Evolutionary conservation across 345 rosid species (phyloP).

Genomic region (Reutealis trisperma): DNA sequence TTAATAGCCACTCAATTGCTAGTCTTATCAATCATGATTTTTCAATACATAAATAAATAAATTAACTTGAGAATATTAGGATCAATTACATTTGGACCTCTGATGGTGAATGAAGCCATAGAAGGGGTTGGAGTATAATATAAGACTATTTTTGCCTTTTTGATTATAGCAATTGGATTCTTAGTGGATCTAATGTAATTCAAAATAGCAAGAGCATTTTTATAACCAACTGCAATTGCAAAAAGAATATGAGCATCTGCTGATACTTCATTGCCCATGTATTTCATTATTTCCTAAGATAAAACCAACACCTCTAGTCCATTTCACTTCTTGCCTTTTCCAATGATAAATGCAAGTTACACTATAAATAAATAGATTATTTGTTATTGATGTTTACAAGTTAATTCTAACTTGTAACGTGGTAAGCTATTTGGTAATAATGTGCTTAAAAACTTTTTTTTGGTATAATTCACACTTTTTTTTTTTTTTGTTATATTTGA

Average conservation of each 20-base stretch:
- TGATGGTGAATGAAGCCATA: slow-evolving; percentile 66
- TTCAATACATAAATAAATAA: not conserved
- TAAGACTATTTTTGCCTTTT: slow-evolving; percentile 44
- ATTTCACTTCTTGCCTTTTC: slow-evolving; percentile 74
- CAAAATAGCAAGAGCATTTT: slow-evolving; percentile 40
- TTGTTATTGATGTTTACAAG: too few species aligned
- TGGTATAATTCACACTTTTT: too few species aligned
- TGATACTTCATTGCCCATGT: slow-evolving; percentile 31
- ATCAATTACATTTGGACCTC: slow-evolving; percentile 68
- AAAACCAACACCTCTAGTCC: slow-evolving; percentile 77
- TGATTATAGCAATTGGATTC: slow-evolving; percentile 53
- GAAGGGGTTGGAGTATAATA: slow-evolving; percentile 57
- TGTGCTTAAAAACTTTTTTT: too few species aligned
- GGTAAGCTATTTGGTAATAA: too few species aligned
- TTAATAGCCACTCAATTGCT: too few species aligned
- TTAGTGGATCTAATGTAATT: slow-evolving; percentile 59
- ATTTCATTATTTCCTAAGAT: slow-evolving; percentile 53
- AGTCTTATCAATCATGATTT: too few species aligned
- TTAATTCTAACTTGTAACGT: too few species aligned
- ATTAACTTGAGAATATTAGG: slow-evolving; percentile 70
- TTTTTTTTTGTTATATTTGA: too few species aligned
- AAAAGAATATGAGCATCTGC: slow-evolving; percentile 65
- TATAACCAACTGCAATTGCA: slow-evolving; percentile 39
- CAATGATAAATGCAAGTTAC: too few species aligned
- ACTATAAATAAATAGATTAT: too few species aligned